Evolutionary conservation across 495 filamentous ascomycete species (phyloP), one percentile per base, ranked within the genome.

Genomic region (Halenospora varia): DNA sequence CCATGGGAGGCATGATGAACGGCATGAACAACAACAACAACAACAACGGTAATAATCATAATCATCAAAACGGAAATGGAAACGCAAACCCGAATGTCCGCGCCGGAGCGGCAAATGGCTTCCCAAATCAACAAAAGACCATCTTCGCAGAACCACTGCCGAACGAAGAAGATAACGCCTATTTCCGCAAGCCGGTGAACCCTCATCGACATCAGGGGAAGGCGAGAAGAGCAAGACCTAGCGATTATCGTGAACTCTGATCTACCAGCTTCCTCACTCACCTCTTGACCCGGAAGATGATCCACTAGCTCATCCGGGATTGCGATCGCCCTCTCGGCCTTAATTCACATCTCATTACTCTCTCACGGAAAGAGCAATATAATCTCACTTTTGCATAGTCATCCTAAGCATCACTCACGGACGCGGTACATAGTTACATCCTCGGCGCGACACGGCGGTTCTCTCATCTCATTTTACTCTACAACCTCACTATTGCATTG

Each of bases 151-250:
- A 79, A 18, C 82, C 83, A 3, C 75, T 77, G 57, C 74, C 77
- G n/a, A 81, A 84, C 51, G 89, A 90, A 55, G 90, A 96, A 60
- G 92, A 96, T 58, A 88, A 89, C 49, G 88, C 94, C 18, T 98
- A 98, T 71, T 94, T 97, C 71, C 85, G 94, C 19, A 92, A 96
- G 67, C 94, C 94, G 1, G 89, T 97, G 51, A 98, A 98, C 67
- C 94, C 92, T 10, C 91, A 96, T 66, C 85, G 94, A 55, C 88
- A 95, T 66, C 87, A 90, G 71, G 87, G 88, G 55, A 76, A 87
- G 53, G 84, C 90, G 57, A 84, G 88, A 58, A 75, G 87, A 60
- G 84, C 87, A 53, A 79, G 94, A 46, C 90, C 91, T 17, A 92
- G 88, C 67, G 95, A 98, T 72, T 97, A 93, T 61, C 78, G 86